These are phyloP conservation scores for Ramularia endophylla DNA, from an alignment of 2,329 filamentous ascomycete genomes.

Conservation along the genomic window DNA sequence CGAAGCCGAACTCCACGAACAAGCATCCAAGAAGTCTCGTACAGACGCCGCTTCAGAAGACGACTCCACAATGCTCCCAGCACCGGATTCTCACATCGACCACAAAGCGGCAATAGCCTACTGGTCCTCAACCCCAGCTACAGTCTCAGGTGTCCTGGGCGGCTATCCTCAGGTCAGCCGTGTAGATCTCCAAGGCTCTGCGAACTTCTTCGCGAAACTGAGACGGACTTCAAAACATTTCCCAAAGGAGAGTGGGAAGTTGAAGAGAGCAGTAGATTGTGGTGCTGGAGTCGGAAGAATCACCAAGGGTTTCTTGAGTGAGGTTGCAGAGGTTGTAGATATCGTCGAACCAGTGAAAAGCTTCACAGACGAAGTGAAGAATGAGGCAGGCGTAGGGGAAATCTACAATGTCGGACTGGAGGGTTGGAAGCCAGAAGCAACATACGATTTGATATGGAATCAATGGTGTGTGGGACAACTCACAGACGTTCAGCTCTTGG, in stretches of 20 bases:
- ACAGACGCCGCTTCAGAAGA: not conserved
- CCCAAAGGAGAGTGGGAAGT: conserved; percentile 20
- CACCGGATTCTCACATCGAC: conserved; percentile 41
- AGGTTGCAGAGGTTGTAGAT: conserved; percentile 66
- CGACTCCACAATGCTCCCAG: conserved; percentile 2
- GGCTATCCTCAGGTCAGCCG: conserved; percentile 63
- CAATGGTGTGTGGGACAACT: conserved; percentile 89
- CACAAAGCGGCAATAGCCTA: conserved; percentile 41
- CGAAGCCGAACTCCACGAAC: too few relatives aligned
- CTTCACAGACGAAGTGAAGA: conserved; percentile 61
- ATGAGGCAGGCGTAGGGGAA: conserved; percentile 49
- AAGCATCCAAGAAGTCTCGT: conserved; percentile 5
- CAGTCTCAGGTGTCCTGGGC: conserved; percentile 72
- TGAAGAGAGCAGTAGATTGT: conserved; percentile 50
- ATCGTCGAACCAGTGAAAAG: conserved; percentile 79
- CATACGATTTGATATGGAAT: conserved; percentile 78
- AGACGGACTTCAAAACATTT: conserved; percentile 36
- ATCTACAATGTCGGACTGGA: conserved; percentile 71
- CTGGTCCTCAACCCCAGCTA: conserved; percentile 48
- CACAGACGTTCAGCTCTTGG: conserved; percentile 64
- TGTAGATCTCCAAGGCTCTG: conserved; percentile 64
- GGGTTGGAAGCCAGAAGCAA: conserved; percentile 52
- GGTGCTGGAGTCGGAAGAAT: conserved; percentile 74
- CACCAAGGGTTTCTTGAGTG: conserved; percentile 68
- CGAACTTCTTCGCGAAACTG: conserved; percentile 63